Evolutionary conservation across 1,284 basidiomycete genomes (phyloP), one percentile per base, ranked within the genome.

Genomic region (Boletus subluridellus): DNA sequence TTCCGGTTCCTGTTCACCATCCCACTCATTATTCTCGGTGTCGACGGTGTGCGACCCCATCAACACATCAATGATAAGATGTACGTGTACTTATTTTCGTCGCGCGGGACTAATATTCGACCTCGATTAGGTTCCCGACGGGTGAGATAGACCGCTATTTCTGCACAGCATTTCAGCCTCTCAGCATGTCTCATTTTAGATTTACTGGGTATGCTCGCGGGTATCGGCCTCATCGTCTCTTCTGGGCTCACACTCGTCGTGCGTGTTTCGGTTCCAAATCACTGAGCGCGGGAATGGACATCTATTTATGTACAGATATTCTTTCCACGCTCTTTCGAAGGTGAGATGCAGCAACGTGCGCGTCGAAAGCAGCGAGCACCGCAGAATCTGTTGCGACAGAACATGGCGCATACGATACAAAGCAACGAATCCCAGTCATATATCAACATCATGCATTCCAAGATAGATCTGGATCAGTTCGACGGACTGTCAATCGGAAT

Each of bases 271-370:
- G 7, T 9, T n/a, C 10, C 11, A 49, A 30, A 30, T 26, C 28
- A 17, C 5, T 6, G 11, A 30, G 3, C 8, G 3, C 6, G 12
- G 5, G 37, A 42, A 44, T 24, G 42, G 7, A 44, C 37, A 14
- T 45, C n/a, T 42, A 42, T 51, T 30, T 9, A 32, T 14, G 1
- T 8, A 42, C 32, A 89, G 87, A 87, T 90, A 34, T 90, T 90
- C 78, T 90, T 90, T 73, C 88, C 89, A 35, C 85, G 89, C 28
- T 87, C 84, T 3, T 78, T 84, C 52, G 81, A 87, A 68, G 75
- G 77, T 45, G 87, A 89, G 71, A 83, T 85, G 42, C 24, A 21
- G 21, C 21, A 21, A 21, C 21, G 21, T 21, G 21, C 21, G 21
- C 21, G 21, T 21, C 21, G 21, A 21, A 21, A 21, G 21, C 21